phyloP scores from a whole-genome alignment of 2,329 filamentous ascomycete species.

The Teratosphaeria epicoccoides region DNA sequence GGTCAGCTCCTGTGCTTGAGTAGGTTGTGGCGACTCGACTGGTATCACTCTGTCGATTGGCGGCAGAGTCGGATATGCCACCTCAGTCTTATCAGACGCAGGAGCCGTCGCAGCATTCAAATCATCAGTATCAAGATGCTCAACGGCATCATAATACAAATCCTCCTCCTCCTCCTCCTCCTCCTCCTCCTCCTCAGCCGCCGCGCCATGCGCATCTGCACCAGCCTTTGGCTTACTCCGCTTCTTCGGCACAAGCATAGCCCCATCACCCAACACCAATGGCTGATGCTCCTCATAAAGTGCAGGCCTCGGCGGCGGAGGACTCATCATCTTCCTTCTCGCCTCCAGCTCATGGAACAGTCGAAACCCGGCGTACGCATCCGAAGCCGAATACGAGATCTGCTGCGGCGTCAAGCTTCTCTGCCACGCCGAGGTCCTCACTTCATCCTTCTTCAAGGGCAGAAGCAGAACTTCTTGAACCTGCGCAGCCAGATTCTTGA shows the following conservation, averaged over 20 bases:
- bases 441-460: slow-evolving; percentile 65
- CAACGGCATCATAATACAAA: slow-evolving; percentile 24
- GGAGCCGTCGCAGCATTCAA: neutral
- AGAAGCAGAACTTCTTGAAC: slow-evolving; percentile 60
- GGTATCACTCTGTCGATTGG: neutral
- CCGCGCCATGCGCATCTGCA: neutral
- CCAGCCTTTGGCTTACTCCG: neutral
- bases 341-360: slow-evolving; percentile 63
- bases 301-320: slow-evolving; percentile 59
- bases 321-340: slow-evolving; percentile 54
- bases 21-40: neutral
- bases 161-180: slow-evolving; percentile 18
- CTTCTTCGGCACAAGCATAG: neutral
- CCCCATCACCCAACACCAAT: slow-evolving; percentile 46
- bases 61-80: neutral
- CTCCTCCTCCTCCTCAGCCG: slow-evolving; percentile 17
- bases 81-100: neutral
- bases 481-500: slow-evolving; percentile 58
- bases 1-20: neutral
- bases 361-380: slow-evolving; percentile 69
- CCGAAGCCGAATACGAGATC: slow-evolving; percentile 64
- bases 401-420: slow-evolving; percentile 52
- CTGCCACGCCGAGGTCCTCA: slow-evolving; percentile 69
- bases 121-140: slow-evolving; percentile 11
- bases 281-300: slow-evolving; percentile 57